phyloP scores from a whole-genome alignment of 306 rosid species.

The Sicyos baderoa region DNA sequence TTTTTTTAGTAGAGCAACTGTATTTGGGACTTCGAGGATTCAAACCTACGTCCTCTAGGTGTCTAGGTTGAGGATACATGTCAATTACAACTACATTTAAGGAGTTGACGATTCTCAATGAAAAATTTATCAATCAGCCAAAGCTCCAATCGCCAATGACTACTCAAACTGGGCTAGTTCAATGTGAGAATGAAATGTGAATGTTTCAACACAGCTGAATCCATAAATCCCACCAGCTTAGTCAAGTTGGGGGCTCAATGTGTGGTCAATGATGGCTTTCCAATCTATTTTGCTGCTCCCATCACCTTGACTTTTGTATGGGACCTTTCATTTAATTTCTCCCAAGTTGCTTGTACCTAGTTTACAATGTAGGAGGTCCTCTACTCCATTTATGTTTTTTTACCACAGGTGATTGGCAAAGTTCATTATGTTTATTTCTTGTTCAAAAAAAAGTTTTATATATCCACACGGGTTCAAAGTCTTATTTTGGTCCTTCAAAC shows the following conservation, averaged over 20 bases:
- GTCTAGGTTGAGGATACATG: no score
- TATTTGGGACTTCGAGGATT: no score
- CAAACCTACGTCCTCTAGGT: no score
- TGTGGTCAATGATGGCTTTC: constrained; percentile 5
- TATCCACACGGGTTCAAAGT: not conserved
- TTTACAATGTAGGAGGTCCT: not conserved
- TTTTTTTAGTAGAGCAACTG: no score
- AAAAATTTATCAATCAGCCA: not conserved
- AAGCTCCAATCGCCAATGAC: no score
- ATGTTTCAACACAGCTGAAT: not conserved
- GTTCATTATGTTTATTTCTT: no score
- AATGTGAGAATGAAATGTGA: not conserved
- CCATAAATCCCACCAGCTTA: not conserved
- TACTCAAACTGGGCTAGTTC: not conserved
- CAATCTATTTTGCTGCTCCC: not conserved
- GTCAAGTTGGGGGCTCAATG: not conserved
- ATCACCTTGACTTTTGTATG: constrained; percentile 10
- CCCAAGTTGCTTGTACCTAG: constrained; percentile 16
- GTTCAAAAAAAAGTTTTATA: no score
- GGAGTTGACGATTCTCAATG: not conserved
- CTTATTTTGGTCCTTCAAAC: not conserved
- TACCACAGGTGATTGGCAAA: not conserved
- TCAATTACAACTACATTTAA: no score
- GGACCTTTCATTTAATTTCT: constrained; percentile 11
- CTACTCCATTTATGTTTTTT: not conserved